These are phyloP conservation scores for Microcyclosporella mali DNA, from an alignment of 2,329 filamentous ascomycete genomes.

Conservation along the genomic window DNA sequence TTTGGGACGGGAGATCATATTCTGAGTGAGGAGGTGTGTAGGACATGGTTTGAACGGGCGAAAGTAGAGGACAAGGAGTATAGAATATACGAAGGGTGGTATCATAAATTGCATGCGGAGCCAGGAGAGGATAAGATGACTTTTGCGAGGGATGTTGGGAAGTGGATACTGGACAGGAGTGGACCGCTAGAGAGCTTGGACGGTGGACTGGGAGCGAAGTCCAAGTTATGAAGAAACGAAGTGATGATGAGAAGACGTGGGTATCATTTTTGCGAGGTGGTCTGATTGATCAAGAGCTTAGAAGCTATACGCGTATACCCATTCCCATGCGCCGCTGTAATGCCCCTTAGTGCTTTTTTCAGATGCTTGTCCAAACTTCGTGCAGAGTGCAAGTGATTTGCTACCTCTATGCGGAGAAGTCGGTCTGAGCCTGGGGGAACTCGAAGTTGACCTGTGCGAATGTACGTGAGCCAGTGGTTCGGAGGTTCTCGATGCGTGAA, in stretches of 20 bases:
- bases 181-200: slow-evolving; percentile 3
- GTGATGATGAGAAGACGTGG: not conserved
- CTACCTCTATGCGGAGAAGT: slow-evolving; percentile 53
- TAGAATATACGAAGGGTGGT: slow-evolving; percentile 68
- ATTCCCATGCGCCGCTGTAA: slow-evolving; percentile 4
- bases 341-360: not conserved
- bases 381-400: not conserved
- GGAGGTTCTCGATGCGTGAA: too few relatives aligned
- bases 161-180: slow-evolving; percentile 31
- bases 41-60: slow-evolving; percentile 55
- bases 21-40: slow-evolving; percentile 59
- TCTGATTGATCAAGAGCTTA: too few relatives aligned
- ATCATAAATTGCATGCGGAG: slow-evolving; percentile 56
- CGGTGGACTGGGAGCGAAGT: slow-evolving; percentile 4
- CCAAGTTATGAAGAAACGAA: slow-evolving; percentile 9
- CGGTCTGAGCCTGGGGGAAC: slow-evolving; percentile 81
- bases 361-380: not conserved
- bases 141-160: slow-evolving; percentile 29
- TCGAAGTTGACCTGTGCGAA: slow-evolving; percentile 61
- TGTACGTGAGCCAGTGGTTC: too few relatives aligned
- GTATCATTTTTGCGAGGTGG: too few relatives aligned
- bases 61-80: slow-evolving; percentile 62
- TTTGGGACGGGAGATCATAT: slow-evolving; percentile 72
- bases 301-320: not conserved
- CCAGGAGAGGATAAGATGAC: slow-evolving; percentile 30